These are phyloP conservation scores for Macrolepiota dolichaula DNA, from an alignment of 768 basidiomycete species.

Conservation along the genomic window DNA sequence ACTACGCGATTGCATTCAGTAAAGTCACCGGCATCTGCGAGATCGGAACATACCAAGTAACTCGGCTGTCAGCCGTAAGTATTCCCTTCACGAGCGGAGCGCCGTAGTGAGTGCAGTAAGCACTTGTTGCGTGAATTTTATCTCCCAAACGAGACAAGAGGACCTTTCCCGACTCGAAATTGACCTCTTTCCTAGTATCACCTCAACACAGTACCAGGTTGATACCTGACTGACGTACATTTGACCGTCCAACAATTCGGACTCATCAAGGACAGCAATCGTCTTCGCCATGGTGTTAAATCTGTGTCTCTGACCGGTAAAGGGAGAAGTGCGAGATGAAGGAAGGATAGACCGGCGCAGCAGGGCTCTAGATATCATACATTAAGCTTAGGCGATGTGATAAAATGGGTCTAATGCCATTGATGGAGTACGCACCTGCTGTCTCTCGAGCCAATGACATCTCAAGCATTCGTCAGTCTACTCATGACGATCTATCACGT, in stretches of 20 bases:
- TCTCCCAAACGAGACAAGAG: slow-evolving; percentile 74
- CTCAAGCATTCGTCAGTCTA: background rate
- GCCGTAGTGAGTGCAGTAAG: slow-evolving; percentile 90
- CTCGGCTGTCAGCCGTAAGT: slow-evolving; percentile 70
- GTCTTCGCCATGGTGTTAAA: slow-evolving; percentile 40
- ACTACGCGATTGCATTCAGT: slow-evolving; percentile 27
- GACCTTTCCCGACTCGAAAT: slow-evolving; percentile 76
- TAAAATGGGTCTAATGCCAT: background rate
- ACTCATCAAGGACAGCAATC: slow-evolving; percentile 53
- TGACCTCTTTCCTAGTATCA: slow-evolving; percentile 70
- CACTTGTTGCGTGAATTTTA: slow-evolving; percentile 74
- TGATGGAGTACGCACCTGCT: background rate
- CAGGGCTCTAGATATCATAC: slow-evolving; percentile 9
- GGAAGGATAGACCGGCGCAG: background rate
- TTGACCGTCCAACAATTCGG: slow-evolving; percentile 62
- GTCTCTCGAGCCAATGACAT: slow-evolving; percentile 12
- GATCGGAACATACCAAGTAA: slow-evolving; percentile 60
- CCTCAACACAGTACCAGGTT: background rate
- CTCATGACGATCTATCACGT: slow-evolving; percentile 2
- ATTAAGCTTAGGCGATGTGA: background rate
- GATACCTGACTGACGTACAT: slow-evolving; percentile 35
- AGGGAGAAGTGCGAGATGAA: background rate
- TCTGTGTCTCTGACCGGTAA: background rate
- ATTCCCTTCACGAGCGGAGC: slow-evolving; percentile 85
- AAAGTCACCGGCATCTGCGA: background rate